Percentiles rank a stretch among this genome's conserved stretches.
Evolutionary conservation across 805 yeast species (phyloP).

Genomic region (Suhomyces vadensis): DNA sequence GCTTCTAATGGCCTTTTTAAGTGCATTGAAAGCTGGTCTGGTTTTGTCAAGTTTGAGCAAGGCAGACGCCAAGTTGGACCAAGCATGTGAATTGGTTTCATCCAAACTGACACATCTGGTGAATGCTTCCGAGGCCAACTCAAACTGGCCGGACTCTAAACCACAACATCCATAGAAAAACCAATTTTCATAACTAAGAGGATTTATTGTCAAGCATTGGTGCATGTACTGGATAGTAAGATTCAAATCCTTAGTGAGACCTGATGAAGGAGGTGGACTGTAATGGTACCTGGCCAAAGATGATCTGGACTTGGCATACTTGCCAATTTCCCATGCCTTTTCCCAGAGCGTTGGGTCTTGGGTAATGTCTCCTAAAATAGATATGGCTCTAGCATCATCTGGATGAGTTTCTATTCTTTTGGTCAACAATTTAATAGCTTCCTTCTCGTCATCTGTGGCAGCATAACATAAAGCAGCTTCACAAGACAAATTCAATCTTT

Average conservation of each 20-base stretch:
- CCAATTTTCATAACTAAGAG: conserved; percentile 81
- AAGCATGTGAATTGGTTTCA: conserved; percentile 75
- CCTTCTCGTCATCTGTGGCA: conserved; percentile 69
- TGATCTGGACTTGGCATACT: conserved; percentile 81
- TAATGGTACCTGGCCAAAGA: conserved; percentile 75
- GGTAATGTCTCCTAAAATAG: conserved; percentile 82
- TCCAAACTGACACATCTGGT: conserved; percentile 86
- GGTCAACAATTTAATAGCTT: conserved; percentile 62
- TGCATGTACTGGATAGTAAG: conserved; percentile 65
- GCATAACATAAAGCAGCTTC: conserved; percentile 93
- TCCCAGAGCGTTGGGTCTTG: conserved; percentile 77
- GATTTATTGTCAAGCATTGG: conserved; percentile 72
- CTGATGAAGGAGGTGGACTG: conserved; percentile 59
- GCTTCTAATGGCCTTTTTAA: conserved; percentile 71
- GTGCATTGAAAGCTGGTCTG: conserved; percentile 81
- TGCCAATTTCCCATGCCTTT: conserved; percentile 84
- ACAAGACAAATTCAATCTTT: conserved; percentile 68
- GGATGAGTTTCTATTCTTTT: conserved; percentile 58
- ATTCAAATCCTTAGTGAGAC: conserved; percentile 50
- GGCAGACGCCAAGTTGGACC: conserved; percentile 91
- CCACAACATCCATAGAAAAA: conserved; percentile 91
- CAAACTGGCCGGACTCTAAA: conserved; percentile 67
- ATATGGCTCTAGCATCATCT: conserved; percentile 77
- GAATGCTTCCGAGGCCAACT: conserved; percentile 86
- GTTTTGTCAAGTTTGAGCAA: conserved; percentile 62